Evolutionary conservation across 805 yeast species (phyloP).

Genomic region (Cyberlindnera galapagoensis): DNA sequence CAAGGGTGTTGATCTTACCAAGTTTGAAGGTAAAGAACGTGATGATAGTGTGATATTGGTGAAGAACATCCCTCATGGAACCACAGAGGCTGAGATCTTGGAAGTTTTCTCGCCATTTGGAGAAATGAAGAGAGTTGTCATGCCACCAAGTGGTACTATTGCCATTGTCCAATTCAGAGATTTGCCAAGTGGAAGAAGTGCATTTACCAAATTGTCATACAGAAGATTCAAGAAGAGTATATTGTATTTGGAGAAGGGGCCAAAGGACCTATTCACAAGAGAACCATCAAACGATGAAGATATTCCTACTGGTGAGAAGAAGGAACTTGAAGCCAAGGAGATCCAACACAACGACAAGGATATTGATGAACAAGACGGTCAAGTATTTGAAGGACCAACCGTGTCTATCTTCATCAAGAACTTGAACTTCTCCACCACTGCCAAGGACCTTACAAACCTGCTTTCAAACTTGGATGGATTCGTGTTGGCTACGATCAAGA

Average conservation of each 20-base stretch:
- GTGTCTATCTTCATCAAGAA: slow-evolving; percentile 89
- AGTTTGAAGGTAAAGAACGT: slow-evolving; percentile 58
- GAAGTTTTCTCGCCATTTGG: slow-evolving; percentile 81
- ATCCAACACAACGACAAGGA: slow-evolving; percentile 24
- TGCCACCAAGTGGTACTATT: slow-evolving; percentile 96
- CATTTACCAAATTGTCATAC: slow-evolving; percentile 82
- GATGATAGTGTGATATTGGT: slow-evolving; percentile 79
- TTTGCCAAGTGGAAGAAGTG: slow-evolving; percentile 77
- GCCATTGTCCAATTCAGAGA: slow-evolving; percentile 89
- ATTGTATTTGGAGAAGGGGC: slow-evolving; percentile 90
- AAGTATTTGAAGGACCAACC: slow-evolving; percentile 58
- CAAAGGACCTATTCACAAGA: slow-evolving; percentile 66
- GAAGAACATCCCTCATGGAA: slow-evolving; percentile 88
- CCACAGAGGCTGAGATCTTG: slow-evolving; percentile 71
- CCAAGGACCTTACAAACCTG: slow-evolving; percentile 44
- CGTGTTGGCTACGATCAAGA: slow-evolving; percentile 73
- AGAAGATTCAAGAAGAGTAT: slow-evolving; percentile 84
- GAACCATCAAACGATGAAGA: slow-evolving; percentile 35
- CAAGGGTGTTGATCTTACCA: slow-evolving; percentile 77
- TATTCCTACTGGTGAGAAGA: slow-evolving; percentile 25
- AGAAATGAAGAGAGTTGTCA: slow-evolving; percentile 66
- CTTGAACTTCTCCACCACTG: slow-evolving; percentile 76
- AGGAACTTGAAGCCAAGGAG: slow-evolving; percentile 15
- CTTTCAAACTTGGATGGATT: slow-evolving; percentile 77
- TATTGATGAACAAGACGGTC: slow-evolving; percentile 30